phyloP scores from a whole-genome alignment of 2,329 filamentous ascomycete species.

The Boeremia exigua region DNA sequence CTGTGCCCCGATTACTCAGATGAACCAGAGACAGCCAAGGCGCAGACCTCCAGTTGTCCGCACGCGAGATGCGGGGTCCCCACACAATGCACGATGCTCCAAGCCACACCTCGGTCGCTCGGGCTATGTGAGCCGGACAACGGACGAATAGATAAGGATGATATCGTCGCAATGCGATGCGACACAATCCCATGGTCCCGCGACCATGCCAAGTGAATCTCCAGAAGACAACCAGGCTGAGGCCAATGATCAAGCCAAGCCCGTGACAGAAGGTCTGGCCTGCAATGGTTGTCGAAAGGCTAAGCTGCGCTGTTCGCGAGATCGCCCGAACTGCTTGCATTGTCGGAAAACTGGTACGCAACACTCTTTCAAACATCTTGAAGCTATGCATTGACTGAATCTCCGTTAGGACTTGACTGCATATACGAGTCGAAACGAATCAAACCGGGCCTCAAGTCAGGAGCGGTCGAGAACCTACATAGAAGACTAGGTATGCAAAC shows the following conservation, averaged over 20 bases:
- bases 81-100: not conserved
- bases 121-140: conserved; percentile 12
- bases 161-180: not conserved
- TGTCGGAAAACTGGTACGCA: conserved; percentile 27
- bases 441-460: conserved; percentile 25
- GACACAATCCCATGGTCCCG: not conserved
- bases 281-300: conserved; percentile 27
- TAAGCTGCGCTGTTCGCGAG: conserved; percentile 26
- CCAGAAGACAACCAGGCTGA: conserved; percentile 7
- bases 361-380: not conserved
- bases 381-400: not conserved
- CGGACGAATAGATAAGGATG: conserved; percentile 16
- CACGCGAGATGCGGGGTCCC: conserved; percentile 9
- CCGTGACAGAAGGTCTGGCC: conserved; percentile 16
- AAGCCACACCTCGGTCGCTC: conserved; percentile 1
- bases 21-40: not conserved
- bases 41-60: not conserved
- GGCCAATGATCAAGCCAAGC: conserved; percentile 5
- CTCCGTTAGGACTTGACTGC: conserved; percentile 19
- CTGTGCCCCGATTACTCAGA: too few relatives aligned
- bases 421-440: conserved; percentile 25
- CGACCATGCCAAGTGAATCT: conserved; percentile 15
- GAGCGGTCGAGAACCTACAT: conserved; percentile 29
- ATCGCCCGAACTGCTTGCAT: conserved; percentile 22
- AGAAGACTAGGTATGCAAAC: conserved; percentile 18